Base-by-base conservation (phyloP, 2,329 filamentous ascomycete genomes). In the Colletotrichum sp. region DNA sequence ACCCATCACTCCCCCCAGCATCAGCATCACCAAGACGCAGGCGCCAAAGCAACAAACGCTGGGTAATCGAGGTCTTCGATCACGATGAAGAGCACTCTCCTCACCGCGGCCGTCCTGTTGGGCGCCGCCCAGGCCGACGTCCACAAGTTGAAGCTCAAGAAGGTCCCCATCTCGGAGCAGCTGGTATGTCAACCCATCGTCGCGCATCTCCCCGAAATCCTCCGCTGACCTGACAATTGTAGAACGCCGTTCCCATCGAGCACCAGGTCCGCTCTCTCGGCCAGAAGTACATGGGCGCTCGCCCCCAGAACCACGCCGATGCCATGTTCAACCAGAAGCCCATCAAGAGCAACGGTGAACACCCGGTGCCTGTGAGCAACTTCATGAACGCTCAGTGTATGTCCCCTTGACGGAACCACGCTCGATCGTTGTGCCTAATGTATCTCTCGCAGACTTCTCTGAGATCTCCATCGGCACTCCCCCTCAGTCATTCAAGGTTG, bases 341-440 rank as follows among this genome's bases (percentile, higher is more conserved):
- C 68, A 87, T 95, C 82, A 89, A 93, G 80, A 86, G 89, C 72
- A 90, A 94, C 79, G 89, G 87, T 79, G 90, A 91, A 76, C 96
- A 99, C 87, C 92, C 93, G 74, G 94, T 99, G 57, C 95, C 96
- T 75, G 93, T 99, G 81, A 95, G 93, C 88, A 99, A 99, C 93
- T 99, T 98, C 89, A 89, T 99, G 89, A 99, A 99, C 84, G 97
- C 97, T 76, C 97, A 99, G 88, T 99, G 96, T 98, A 93, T 83
- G 95, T 88, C 49, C 39, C n/a, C 21, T 3, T 24, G 6, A 16
- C 5, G 32, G 5, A 12, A 34, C 36, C n/a, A 9, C 18, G 13
- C 34, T 39, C 32, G 16, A 28, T 21, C 21, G 16, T 32, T 34
- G 57, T 28, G 26, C 15, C 68, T 67, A 34, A 68, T 9, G 8